Evolutionary conservation across 2,329 filamentous ascomycete species (phyloP).

Genomic region (Botrytis byssoidea): DNA sequence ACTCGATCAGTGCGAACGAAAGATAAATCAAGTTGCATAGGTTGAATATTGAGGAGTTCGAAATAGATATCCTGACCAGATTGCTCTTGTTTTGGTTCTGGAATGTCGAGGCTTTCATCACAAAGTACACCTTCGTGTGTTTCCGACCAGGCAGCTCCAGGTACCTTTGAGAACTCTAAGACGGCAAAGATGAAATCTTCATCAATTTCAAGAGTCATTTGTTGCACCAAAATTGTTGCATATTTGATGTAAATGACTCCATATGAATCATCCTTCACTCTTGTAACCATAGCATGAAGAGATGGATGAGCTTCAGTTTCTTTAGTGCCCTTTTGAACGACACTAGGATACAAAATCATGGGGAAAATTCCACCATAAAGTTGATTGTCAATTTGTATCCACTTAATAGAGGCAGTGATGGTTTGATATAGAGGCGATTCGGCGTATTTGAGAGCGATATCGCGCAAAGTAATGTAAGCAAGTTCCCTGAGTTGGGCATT

Average conservation of each 20-base stretch:
- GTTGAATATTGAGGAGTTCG: constrained; percentile 92
- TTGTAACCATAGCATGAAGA: constrained; percentile 84
- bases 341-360: constrained; percentile 93
- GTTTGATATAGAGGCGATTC: constrained; percentile 96
- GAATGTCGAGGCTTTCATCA: constrained; percentile 86
- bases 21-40: constrained; percentile 95
- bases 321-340: constrained; percentile 90
- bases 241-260: constrained; percentile 99
- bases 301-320: constrained; percentile 97
- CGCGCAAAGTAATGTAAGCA: constrained; percentile 88
- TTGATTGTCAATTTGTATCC: constrained; percentile 99
- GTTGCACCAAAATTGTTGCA: constrained; percentile 86
- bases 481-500: constrained; percentile 90
- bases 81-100: constrained; percentile 82
- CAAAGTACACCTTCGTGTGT: constrained; percentile 77
- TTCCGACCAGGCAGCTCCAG: constrained; percentile 83
- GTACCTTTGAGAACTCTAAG: constrained; percentile 90
- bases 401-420: constrained; percentile 86
- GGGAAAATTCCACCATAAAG: constrained; percentile 98
- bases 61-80: constrained; percentile 96
- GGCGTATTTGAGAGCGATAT: constrained; percentile 85
- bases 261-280: constrained; percentile 97
- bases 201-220: constrained; percentile 97
- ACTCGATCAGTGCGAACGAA: constrained; percentile 96
- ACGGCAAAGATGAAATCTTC: constrained; percentile 98